Evolutionary conservation across 2,329 filamentous ascomycete genomes (phyloP).

Genomic region (Xylaria sp.): DNA sequence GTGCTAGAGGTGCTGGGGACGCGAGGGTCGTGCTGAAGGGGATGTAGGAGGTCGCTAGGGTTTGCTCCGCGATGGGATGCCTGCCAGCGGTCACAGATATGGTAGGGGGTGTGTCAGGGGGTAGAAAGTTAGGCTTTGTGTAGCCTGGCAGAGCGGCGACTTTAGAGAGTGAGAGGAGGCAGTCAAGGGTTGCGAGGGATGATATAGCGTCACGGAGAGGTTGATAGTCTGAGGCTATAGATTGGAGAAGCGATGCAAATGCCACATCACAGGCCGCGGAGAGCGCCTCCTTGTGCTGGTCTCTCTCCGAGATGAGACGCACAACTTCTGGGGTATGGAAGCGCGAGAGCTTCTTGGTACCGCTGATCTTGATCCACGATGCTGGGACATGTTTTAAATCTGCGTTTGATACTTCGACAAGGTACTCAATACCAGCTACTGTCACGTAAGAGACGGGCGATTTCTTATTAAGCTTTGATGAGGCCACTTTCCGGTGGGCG

Average conservation of each 20-base stretch:
- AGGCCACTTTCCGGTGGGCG: constrained; percentile 77
- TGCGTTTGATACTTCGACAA: constrained; percentile 88
- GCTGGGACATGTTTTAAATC: constrained; percentile 89
- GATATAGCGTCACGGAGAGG: constrained; percentile 88
- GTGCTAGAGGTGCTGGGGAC: constrained; percentile 73
- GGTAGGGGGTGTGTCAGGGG: constrained; percentile 70
- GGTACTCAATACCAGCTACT: constrained; percentile 90
- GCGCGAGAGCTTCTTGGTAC: constrained; percentile 89
- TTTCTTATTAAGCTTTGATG: constrained; percentile 76
- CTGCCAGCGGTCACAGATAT: constrained; percentile 80
- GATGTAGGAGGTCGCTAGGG: constrained; percentile 86
- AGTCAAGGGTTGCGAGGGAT: constrained; percentile 87
- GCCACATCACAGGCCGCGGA: constrained; percentile 90
- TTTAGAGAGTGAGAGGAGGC: constrained; percentile 84
- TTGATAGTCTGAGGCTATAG: constrained; percentile 87
- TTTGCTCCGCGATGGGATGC: constrained; percentile 95
- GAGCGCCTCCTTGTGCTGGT: constrained; percentile 93
- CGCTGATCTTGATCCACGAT: constrained; percentile 93
- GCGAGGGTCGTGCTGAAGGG: constrained; percentile 84
- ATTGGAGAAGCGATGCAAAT: constrained; percentile 76
- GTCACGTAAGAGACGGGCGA: constrained; percentile 80
- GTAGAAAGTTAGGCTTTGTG: constrained; percentile 75
- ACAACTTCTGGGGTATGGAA: constrained; percentile 96
- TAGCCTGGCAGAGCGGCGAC: constrained; percentile 91
- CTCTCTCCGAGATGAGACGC: constrained; percentile 83